Conservation (phyloP, 1,139 yeast species). For the Candida dubliniensis region DNA sequence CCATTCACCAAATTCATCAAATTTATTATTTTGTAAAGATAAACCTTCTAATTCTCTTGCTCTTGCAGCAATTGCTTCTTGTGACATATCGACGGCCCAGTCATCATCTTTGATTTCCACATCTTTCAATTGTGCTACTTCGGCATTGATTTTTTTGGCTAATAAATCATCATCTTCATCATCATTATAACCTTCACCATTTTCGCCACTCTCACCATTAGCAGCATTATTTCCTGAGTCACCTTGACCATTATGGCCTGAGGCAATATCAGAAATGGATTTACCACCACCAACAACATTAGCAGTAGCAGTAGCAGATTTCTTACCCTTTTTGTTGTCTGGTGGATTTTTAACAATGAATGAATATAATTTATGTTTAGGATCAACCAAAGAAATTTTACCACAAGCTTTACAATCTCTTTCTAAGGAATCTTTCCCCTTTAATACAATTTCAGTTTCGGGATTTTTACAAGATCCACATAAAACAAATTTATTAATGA, state of each 20-base stretch:
- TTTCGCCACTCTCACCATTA: slow-evolving; percentile 28
- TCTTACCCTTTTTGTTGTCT: slow-evolving; percentile 52
- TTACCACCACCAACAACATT: slow-evolving; percentile 88
- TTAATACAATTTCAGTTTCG: slow-evolving; percentile 87
- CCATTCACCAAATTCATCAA: slow-evolving; percentile 91
- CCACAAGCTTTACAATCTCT: slow-evolving; percentile 99
- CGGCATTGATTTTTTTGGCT: slow-evolving; percentile 79
- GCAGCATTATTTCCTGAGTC: slow-evolving; percentile 22
- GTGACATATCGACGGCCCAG: slow-evolving; percentile 98
- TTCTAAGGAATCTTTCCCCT: slow-evolving; percentile 73
- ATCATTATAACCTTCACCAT: slow-evolving; percentile 30
- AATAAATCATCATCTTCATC: slow-evolving; percentile 75
- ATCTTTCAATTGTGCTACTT: slow-evolving; percentile 69
- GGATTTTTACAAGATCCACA: slow-evolving; percentile 97
- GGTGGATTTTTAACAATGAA: slow-evolving; percentile 95
- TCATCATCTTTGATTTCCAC: slow-evolving; percentile 81
- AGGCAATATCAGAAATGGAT: slow-evolving; percentile 74
- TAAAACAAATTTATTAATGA: slow-evolving; percentile 86
- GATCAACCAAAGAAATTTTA: slow-evolving; percentile 78
- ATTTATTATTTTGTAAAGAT: slow-evolving; percentile 44
- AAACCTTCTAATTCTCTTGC: slow-evolving; percentile 80
- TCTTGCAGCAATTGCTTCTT: slow-evolving; percentile 93
- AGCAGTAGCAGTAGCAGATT: slow-evolving; percentile 88
- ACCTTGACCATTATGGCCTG: slow-evolving; percentile 63
- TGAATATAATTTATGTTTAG: slow-evolving; percentile 82